phyloP scores from a whole-genome alignment of 2,329 filamentous ascomycete species.

The Phialophora verrucosa region DNA sequence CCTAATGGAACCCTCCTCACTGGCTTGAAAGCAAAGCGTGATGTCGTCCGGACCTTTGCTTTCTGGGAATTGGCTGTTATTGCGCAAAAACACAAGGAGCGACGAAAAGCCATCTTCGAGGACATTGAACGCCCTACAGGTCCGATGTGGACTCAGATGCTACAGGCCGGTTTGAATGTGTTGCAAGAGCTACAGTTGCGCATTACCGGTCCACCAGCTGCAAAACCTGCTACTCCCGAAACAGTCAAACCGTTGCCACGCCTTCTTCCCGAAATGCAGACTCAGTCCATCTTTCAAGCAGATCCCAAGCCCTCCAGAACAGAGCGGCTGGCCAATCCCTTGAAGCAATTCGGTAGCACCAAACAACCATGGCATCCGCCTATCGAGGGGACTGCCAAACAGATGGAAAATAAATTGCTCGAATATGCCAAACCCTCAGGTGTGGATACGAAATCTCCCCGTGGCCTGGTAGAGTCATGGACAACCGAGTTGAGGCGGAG shows the following conservation, averaged over 20 bases:
- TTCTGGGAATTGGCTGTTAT: conserved; percentile 91
- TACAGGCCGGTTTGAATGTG: conserved; percentile 69
- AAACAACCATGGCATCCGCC: conserved; percentile 49
- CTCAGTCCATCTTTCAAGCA: conserved; percentile 29
- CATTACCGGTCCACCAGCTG: conserved; percentile 57
- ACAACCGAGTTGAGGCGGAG: conserved; percentile 25
- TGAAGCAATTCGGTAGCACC: conserved; percentile 34
- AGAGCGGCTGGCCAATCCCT: conserved; percentile 16
- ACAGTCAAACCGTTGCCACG: conserved; percentile 56
- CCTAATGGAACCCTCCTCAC: conserved; percentile 88
- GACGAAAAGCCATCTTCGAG: conserved; percentile 80
- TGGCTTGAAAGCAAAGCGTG: conserved; percentile 82
- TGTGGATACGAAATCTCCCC: conserved; percentile 7
- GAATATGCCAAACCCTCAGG: conserved; percentile 34
- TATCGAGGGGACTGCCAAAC: conserved; percentile 45
- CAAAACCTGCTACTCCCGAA: conserved; percentile 51
- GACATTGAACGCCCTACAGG: conserved; percentile 85
- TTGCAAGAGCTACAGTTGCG: conserved; percentile 71
- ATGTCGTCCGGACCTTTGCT: conserved; percentile 78
- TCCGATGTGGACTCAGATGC: conserved; percentile 80
- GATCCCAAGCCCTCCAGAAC: conserved; percentile 19
- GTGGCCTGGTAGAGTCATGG: conserved; percentile 25
- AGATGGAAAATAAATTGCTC: conserved; percentile 40
- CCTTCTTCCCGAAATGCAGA: conserved; percentile 55
- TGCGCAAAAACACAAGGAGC: conserved; percentile 72